A percentile compares a stretch with the other conserved stretches of the same genome.
Conservation (phyloP, 179 eudicot species). For the Amaranthus tricolor region DNA sequence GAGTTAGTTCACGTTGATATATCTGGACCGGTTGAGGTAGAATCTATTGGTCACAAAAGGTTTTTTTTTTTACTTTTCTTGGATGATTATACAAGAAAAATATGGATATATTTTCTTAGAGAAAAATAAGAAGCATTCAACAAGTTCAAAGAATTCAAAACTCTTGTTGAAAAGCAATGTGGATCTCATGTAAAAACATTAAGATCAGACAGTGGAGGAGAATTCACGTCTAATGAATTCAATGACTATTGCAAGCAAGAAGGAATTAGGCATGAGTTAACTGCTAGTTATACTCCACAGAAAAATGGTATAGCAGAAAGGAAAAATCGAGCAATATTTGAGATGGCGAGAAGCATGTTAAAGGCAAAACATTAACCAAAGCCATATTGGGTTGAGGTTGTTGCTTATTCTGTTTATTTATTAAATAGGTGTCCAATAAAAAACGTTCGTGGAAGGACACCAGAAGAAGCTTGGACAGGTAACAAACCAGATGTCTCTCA, state of each 20-base stretch:
- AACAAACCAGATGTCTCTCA: not conserved
- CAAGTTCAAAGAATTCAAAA: constrained; percentile 1
- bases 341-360: constrained; percentile 17
- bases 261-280: not conserved
- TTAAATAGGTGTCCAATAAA: constrained; percentile 10
- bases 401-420: constrained; percentile 5
- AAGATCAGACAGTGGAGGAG: constrained; percentile 3
- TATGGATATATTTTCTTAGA: constrained; percentile 3
- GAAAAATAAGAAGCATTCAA: constrained; percentile 1
- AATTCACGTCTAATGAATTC: constrained; percentile 9
- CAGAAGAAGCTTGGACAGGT: constrained; percentile 16
- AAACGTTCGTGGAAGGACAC: not conserved
- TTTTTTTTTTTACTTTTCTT: constrained; percentile 9
- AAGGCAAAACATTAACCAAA: constrained; percentile 14
- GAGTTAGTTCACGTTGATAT: constrained; percentile 7
- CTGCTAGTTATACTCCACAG: not conserved
- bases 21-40: constrained; percentile 1
- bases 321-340: constrained; percentile 6
- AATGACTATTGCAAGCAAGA: not conserved
- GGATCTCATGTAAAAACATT: not conserved
- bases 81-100: constrained; percentile 2
- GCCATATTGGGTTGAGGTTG: constrained; percentile 7
- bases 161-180: constrained; percentile 4
- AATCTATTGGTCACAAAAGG: constrained; percentile 6
- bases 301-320: not conserved